These are phyloP conservation scores for Phytopythium litorale DNA, from an alignment of 352 stramenopile genomes.

Conservation along the genomic window DNA sequence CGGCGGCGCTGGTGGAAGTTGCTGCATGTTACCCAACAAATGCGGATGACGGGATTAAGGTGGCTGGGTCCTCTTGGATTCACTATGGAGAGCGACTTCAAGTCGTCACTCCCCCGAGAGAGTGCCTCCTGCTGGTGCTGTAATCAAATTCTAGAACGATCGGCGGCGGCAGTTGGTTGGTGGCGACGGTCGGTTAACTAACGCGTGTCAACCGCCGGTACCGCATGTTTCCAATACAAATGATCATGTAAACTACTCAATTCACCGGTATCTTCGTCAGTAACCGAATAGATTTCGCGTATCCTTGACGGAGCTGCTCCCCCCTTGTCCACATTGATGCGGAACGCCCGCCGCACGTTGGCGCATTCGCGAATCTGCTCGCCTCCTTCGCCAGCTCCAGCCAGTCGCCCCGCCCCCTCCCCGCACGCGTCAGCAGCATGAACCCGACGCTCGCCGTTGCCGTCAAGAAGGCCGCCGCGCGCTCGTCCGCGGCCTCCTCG, in stretches of 20 bases:
- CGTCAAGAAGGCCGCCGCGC: constrained; percentile 46
- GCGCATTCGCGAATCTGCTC: constrained; percentile 13
- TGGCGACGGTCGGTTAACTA: constrained; percentile 1
- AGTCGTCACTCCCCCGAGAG: background rate
- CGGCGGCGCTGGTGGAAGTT: too few relatives aligned
- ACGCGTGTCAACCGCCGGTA: constrained; percentile 6
- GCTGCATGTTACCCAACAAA: constrained; percentile 3
- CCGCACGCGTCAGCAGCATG: constrained; percentile 23
- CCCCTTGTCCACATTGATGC: background rate
- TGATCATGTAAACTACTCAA: background rate
- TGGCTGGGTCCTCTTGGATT: background rate
- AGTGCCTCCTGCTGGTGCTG: background rate
- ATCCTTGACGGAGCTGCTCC: background rate
- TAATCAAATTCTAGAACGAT: constrained; percentile 9
- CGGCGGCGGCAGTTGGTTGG: constrained; percentile 1
- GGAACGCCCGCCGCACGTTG: background rate
- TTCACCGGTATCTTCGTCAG: background rate
- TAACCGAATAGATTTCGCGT: constrained; percentile 1
- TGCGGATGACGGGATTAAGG: background rate
- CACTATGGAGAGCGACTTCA: background rate
- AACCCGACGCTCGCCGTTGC: constrained; percentile 64
- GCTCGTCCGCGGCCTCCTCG: constrained; percentile 18
- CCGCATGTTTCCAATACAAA: background rate
- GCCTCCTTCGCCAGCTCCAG: background rate
- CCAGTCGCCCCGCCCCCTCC: background rate